A percentile compares a stretch with the other conserved stretches of the same genome.
Conservation (phyloP, 306 rosid species). For the Quercus suber region DNA sequence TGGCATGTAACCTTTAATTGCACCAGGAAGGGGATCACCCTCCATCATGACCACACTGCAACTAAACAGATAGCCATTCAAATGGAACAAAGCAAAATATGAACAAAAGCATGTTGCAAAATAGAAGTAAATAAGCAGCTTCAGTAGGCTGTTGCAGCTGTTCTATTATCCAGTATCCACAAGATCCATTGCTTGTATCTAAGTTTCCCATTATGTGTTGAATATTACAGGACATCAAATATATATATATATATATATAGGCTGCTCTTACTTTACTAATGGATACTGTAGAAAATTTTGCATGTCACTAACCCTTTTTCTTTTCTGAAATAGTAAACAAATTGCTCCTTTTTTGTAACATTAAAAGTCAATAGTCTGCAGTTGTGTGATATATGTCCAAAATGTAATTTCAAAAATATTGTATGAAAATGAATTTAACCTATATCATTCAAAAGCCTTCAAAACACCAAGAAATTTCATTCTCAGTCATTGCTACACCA, state of each 20-base stretch:
- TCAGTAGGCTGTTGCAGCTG: constrained; percentile 12
- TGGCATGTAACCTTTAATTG: constrained; percentile 72
- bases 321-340: too few species aligned
- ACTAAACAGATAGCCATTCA: constrained; percentile 6
- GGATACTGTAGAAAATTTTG: background rate
- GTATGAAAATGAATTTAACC: background rate
- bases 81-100: background rate
- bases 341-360: background rate
- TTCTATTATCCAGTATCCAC: background rate
- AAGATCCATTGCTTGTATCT: background rate
- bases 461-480: background rate
- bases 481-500: constrained; percentile 1
- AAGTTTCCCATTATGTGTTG: background rate
- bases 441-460: background rate
- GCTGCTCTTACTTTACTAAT: background rate
- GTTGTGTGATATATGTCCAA: background rate
- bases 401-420: background rate
- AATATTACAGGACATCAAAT: background rate
- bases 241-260: background rate
- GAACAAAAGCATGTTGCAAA: background rate
- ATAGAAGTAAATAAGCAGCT: constrained; percentile 8
- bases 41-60: constrained; percentile 75
- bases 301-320: background rate
- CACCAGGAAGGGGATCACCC: constrained; percentile 92
- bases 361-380: background rate